Evolutionary conservation across 176 grass and related monocot species (phyloP).

Genomic region (Chrysopogon serrulatus): DNA sequence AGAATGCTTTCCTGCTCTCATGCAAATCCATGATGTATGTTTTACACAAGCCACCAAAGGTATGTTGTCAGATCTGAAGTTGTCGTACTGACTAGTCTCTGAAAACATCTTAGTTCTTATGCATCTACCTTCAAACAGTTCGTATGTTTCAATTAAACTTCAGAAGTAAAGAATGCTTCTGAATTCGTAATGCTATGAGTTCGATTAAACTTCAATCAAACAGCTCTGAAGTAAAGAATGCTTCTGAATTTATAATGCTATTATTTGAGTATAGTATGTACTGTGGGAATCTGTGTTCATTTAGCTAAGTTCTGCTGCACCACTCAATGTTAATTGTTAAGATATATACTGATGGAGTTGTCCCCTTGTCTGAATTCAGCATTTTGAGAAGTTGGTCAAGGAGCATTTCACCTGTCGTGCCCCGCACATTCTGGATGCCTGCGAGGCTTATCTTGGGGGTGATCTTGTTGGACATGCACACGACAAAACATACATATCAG

Average conservation of each 20-base stretch:
- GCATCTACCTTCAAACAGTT: not conserved
- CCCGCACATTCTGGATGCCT: slow-evolving; percentile 51
- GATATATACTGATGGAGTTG: not conserved
- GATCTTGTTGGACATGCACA: slow-evolving; percentile 43
- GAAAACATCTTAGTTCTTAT: not conserved
- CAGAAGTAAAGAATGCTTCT: not conserved
- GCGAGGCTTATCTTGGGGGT: slow-evolving; percentile 67
- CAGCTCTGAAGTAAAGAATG: not conserved
- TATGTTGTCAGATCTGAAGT: slow-evolving; percentile 13
- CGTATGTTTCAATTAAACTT: not conserved
- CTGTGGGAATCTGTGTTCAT: not conserved
- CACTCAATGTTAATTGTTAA: not conserved
- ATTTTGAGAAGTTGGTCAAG: slow-evolving; percentile 84
- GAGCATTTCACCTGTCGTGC: slow-evolving; percentile 62
- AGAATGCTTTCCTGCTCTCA: slow-evolving; percentile 87
- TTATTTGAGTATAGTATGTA: not conserved
- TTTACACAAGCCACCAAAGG: slow-evolving; percentile 85
- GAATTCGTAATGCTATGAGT: not conserved
- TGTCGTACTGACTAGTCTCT: not conserved
- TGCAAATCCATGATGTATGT: slow-evolving; percentile 94
- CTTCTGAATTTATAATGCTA: not conserved
- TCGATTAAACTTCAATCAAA: not conserved
- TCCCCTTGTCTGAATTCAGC: slow-evolving; percentile 44
- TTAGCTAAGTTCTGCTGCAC: not conserved
- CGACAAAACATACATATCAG: slow-evolving; percentile 24